Percentiles rank a stretch among this genome's conserved stretches.
Evolutionary conservation across 2,329 filamentous ascomycete genomes (phyloP).

Genomic region (Diaporthe sp.): DNA sequence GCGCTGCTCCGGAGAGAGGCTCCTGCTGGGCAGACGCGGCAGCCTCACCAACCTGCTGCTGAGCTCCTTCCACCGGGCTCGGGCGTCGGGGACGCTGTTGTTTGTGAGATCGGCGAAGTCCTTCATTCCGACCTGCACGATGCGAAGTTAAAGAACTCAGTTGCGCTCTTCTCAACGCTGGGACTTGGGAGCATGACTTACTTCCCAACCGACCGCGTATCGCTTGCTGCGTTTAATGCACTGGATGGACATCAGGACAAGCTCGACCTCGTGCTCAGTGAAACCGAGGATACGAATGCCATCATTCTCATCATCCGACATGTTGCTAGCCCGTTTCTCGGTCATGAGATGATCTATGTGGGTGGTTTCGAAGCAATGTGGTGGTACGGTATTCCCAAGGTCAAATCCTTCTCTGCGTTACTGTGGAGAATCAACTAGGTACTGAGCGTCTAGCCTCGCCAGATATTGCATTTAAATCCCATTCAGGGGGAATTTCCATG

Average conservation of each 20-base stretch:
- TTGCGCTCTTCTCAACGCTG: not conserved
- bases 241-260: conserved; percentile 10
- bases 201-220: not conserved
- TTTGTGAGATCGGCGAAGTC: not conserved
- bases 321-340: not conserved
- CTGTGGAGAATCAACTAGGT: too few species aligned
- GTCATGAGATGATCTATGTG: not conserved
- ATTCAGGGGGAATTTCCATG: not conserved
- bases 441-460: not conserved
- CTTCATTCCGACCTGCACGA: not conserved
- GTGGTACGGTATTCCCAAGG: too few species aligned
- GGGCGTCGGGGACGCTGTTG: not conserved
- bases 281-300: not conserved
- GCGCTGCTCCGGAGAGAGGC: not conserved
- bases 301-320: not conserved
- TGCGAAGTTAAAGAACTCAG: not conserved
- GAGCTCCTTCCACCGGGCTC: not conserved
- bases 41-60: not conserved
- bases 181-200: not conserved
- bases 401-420: too few species aligned
- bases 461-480: not conserved
- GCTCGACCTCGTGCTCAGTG: not conserved
- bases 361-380: not conserved
- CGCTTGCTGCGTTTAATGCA: conserved; percentile 11
- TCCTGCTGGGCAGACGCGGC: not conserved